Conservation (phyloP, 768 basidiomycete species). For the Tricholoma bakamatsutake region DNA sequence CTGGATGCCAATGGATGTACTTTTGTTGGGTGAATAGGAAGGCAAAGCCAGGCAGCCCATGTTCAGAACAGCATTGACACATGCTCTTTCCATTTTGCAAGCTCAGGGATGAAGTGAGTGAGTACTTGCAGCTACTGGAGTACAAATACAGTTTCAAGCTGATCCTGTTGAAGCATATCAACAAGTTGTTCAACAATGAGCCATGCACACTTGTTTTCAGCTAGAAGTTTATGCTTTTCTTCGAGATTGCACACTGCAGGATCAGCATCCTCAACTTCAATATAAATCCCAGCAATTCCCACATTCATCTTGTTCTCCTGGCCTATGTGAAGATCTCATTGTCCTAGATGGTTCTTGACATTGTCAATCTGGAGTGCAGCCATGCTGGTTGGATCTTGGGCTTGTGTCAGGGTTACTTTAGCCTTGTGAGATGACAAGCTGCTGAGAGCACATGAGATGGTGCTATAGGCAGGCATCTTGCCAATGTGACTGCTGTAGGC, state of each 20-base stretch:
- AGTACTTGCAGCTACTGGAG: neutral
- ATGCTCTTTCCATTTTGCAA: constrained; percentile 7
- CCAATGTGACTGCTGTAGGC: constrained; percentile 11
- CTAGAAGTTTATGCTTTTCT: neutral
- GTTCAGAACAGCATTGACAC: constrained; percentile 19
- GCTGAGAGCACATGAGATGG: constrained; percentile 10
- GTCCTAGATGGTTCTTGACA: constrained; percentile 22
- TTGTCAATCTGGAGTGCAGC: constrained; percentile 21
- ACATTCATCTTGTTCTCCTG: constrained; percentile 20
- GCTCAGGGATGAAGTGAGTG: neutral
- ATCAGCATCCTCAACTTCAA: neutral
- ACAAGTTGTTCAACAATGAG: neutral
- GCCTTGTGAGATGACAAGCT: constrained; percentile 18
- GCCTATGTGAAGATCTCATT: constrained; percentile 24
- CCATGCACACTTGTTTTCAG: neutral
- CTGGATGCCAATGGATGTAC: constrained; percentile 25
- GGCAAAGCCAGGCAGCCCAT: constrained; percentile 9
- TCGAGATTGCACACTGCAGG: neutral
- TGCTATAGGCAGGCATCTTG: constrained; percentile 14
- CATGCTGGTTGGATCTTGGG: constrained; percentile 8
- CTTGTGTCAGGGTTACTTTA: constrained; percentile 2
- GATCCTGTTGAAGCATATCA: neutral
- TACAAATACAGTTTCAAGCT: neutral
- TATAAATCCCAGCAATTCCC: constrained; percentile 4
- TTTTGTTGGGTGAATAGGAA: constrained; percentile 5